These are phyloP conservation scores for Melaleuca alternifolia DNA, from an alignment of 345 rosid genomes.

Conservation along the genomic window DNA sequence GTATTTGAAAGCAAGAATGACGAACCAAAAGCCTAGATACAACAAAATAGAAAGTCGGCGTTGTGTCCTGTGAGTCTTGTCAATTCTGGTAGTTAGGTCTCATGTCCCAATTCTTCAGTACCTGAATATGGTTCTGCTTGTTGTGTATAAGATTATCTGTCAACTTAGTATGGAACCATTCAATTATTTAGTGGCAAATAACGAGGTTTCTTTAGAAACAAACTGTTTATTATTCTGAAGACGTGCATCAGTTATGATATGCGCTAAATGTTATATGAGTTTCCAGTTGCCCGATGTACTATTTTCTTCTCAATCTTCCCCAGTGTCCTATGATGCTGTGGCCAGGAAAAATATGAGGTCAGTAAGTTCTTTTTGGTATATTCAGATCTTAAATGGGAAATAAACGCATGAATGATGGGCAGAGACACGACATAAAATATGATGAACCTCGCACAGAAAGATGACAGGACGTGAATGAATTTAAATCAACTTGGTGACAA, in stretches of 20 bases:
- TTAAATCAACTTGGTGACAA: no score
- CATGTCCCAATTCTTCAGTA: not conserved
- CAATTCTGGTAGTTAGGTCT: not conserved
- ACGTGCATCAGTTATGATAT: not conserved
- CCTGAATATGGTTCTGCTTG: not conserved
- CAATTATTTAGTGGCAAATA: not conserved
- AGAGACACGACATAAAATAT: not conserved
- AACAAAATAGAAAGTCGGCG: not conserved
- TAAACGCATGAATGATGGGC: not conserved
- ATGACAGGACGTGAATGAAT: no score
- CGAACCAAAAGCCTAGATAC: not conserved
- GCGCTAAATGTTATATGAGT: not conserved
- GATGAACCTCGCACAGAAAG: not conserved
- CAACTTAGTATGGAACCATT: not conserved
- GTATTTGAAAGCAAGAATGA: not conserved
- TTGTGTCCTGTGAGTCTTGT: not conserved
- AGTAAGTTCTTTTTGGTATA: not conserved
- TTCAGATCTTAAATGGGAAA: not conserved
- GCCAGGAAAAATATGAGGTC: no score
- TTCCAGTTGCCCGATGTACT: not conserved
- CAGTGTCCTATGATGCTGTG: no score
- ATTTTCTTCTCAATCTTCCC: no score
- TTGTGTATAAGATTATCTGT: not conserved
- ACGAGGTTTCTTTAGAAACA: not conserved
- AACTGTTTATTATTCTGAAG: not conserved